A percentile compares a stretch with the other conserved stretches of the same genome.
These are phyloP conservation scores for Solanum etuberosum DNA, from an alignment of 257 asterid genomes.

Conservation along the genomic window DNA sequence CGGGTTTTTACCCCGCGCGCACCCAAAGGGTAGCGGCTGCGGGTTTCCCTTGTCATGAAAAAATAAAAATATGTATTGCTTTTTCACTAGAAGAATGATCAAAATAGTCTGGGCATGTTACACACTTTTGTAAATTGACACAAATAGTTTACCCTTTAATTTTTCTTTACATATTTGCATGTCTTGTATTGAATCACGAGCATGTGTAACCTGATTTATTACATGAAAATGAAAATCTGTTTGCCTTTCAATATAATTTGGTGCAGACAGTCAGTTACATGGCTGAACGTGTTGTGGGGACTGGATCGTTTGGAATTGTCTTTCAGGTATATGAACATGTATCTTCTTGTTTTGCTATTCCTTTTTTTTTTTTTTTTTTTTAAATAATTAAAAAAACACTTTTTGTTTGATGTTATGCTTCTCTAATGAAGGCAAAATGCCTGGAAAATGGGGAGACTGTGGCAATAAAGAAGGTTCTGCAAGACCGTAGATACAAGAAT, in stretches of 20 bases:
- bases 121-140: neutral
- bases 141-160: neutral
- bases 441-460: conserved; percentile 94
- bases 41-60: neutral
- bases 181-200: neutral
- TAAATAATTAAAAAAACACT: neutral
- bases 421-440: conserved; percentile 64
- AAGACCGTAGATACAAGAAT: conserved; percentile 86
- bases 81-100: neutral
- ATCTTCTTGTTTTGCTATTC: neutral
- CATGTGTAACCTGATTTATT: neutral
- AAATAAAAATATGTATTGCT: neutral
- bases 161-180: neutral
- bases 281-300: conserved; percentile 56
- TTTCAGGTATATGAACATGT: conserved; percentile 13
- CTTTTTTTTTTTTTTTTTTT: neutral
- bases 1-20: neutral
- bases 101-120: neutral
- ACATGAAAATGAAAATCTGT: neutral
- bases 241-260: neutral
- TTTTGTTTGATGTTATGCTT: neutral
- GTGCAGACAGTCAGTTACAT: conserved; percentile 49
- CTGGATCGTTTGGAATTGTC: conserved; percentile 47
- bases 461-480: conserved; percentile 92
- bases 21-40: neutral